phyloP scores from a whole-genome alignment of 2,329 filamentous ascomycete genomes.

The Aspergillus phoenicis region DNA sequence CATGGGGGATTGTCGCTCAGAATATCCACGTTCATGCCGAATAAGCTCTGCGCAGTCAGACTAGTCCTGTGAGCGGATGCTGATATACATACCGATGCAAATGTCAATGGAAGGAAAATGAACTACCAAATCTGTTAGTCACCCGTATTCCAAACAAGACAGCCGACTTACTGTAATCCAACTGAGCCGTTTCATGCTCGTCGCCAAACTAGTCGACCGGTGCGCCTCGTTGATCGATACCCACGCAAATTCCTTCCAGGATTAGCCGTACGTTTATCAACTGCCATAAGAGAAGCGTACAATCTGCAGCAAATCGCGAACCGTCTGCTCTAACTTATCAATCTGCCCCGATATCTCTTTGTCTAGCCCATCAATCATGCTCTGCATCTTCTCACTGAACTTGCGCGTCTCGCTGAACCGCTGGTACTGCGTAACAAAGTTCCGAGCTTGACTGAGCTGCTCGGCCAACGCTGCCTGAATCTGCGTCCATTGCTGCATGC shows the following conservation, averaged over 20 bases:
- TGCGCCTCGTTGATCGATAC: constrained; percentile 22
- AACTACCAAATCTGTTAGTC: constrained; percentile 11
- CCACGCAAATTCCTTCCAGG: constrained; percentile 20
- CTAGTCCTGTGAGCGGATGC: neutral
- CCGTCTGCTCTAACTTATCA: constrained; percentile 20
- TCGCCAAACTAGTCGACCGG: constrained; percentile 20
- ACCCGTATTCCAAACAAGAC: neutral
- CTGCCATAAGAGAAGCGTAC: neutral
- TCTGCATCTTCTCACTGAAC: constrained; percentile 17
- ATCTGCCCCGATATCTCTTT: constrained; percentile 17
- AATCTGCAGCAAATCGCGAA: constrained; percentile 20
- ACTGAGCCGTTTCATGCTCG: constrained; percentile 21
- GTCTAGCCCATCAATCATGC: constrained; percentile 12
- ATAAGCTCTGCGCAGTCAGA: constrained; percentile 15
- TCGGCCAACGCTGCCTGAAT: constrained; percentile 16
- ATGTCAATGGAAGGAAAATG: constrained; percentile 18
- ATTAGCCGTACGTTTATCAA: neutral
- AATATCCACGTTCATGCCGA: constrained; percentile 21
- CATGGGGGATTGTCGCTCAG: constrained; percentile 14
- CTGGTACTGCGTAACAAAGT: constrained; percentile 19
- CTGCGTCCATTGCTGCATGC: constrained; percentile 20
- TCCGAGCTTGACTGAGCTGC: constrained; percentile 17
- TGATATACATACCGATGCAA: constrained; percentile 15
- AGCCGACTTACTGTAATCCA: constrained; percentile 17
- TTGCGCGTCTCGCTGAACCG: constrained; percentile 18